Base-by-base conservation (phyloP, 208 protist genomes). In the Acanthamoeba divionensis region DNA sequence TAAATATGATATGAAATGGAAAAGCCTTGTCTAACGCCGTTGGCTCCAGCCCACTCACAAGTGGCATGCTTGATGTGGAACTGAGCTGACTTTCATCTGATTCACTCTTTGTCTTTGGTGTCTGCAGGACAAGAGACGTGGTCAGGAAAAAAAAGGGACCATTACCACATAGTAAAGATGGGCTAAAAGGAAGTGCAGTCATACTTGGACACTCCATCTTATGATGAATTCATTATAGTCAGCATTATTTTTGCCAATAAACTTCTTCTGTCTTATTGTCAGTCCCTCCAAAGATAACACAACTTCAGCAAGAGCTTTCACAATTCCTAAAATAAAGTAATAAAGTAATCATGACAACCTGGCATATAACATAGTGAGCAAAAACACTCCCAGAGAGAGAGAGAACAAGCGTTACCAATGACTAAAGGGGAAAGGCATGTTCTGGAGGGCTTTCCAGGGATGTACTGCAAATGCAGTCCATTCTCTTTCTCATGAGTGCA, bases 1-100 rank as follows among this genome's bases (percentile, higher is more conserved):
- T 88, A 62, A 88, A 88, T 3, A 88, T 69, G 60, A 88, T 60
- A 62, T 88, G 80, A 31, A 88, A 88, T 9, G 80, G 80, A 31
- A 88, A 88, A 12, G 80, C 80, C 18, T 88, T 69, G 80, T 88
- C 41, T n/a, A 88, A 62, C 15, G 44, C 31, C 3, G 47, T 24
- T 13, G 80, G 55, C 45, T 65, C 52, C 18, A 88, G 36, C 10
- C 80, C 80, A 47, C 71, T 57, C 24, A 71, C 21, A 29, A 88
- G 15, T n/a, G 50, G 80, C 41, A 60, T 24, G 12, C 31, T 5
- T 44, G 21, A 48, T 31, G 0, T 0, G 52, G 33, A 7, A 5
- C 21, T 31, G 6, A 50, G 80, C 48, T 83, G 9, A 36, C n/a
- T 9, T 55, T 12, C 8, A 0, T 36, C 44, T 1, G 9, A 10